Conservation (phyloP, 2,329 filamentous ascomycete species). For the Neofusicoccum ribis region DNA sequence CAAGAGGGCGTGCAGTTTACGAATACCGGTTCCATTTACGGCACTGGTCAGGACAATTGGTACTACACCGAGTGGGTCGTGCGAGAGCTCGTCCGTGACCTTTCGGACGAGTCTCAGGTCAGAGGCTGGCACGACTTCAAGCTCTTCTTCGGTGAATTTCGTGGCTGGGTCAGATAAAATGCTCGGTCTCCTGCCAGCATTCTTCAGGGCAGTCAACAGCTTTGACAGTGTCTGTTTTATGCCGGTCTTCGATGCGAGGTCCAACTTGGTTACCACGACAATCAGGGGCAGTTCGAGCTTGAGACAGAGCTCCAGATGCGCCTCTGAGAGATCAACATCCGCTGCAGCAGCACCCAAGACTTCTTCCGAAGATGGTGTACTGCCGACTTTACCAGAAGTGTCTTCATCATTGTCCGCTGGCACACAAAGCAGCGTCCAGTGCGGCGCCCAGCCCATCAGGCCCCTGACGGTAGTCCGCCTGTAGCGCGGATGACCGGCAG, state of each 20-base stretch:
- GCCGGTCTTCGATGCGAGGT: constrained; percentile 73
- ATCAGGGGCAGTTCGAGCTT: constrained; percentile 75
- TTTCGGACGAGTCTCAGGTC: constrained; percentile 60
- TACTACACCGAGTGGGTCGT: constrained; percentile 56
- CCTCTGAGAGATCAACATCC: constrained; percentile 71
- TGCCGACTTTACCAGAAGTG: constrained; percentile 40
- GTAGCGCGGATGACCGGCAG: constrained; percentile 86
- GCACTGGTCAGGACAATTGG: constrained; percentile 88
- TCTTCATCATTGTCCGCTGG: constrained; percentile 71
- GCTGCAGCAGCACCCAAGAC: constrained; percentile 52
- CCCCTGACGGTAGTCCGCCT: constrained; percentile 85
- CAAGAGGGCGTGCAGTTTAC: constrained; percentile 78
- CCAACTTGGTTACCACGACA: constrained; percentile 87
- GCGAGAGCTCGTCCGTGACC: constrained; percentile 36
- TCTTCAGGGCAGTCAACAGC: constrained; percentile 76
- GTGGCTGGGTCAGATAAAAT: constrained; percentile 55
- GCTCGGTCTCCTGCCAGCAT: constrained; percentile 69
- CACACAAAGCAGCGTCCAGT: constrained; percentile 89
- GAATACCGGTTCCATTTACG: constrained; percentile 79
- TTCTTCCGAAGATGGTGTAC: constrained; percentile 54
- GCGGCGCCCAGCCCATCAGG: constrained; percentile 91
- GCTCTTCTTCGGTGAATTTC: constrained; percentile 44
- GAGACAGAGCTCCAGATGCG: constrained; percentile 82
- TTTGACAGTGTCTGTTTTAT: constrained; percentile 71
- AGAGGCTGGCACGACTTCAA: constrained; percentile 54